Conservation (phyloP, 2,329 filamentous ascomycete genomes). For the Juglanconis juglandina region DNA sequence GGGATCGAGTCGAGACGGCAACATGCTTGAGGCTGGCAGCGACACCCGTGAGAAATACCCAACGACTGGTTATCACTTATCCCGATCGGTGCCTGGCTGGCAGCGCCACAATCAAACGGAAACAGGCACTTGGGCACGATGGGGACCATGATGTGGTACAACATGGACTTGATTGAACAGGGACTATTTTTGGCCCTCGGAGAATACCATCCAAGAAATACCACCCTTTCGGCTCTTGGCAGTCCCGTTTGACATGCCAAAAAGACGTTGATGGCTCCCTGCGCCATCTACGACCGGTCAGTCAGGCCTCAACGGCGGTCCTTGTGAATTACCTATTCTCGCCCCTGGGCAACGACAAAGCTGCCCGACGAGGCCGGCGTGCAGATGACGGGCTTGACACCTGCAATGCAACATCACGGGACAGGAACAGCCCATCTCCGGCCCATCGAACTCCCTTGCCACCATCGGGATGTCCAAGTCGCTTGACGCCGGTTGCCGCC, state of each 20-base stretch:
- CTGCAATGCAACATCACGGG: conserved; percentile 8
- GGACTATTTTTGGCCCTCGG: conserved; percentile 6
- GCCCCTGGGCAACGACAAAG: background rate
- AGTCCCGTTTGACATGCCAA: background rate
- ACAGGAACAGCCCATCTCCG: background rate
- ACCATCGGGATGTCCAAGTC: conserved; percentile 3
- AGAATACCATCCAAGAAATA: background rate
- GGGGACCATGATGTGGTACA: background rate
- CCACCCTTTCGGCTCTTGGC: background rate
- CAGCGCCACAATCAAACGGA: conserved; percentile 15
- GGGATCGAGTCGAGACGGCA: conserved; percentile 9
- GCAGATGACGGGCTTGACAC: conserved; percentile 10
- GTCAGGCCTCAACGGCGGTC: background rate
- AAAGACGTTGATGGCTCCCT: conserved; percentile 4
- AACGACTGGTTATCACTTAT: conserved; percentile 9
- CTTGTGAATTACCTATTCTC: background rate
- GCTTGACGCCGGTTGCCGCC: conserved; percentile 12
- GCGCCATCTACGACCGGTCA: conserved; percentile 5
- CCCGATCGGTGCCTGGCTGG: conserved; percentile 2
- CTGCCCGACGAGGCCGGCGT: conserved; percentile 4
- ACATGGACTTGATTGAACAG: background rate
- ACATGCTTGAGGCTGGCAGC: background rate
- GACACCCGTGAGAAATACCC: background rate
- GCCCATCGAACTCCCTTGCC: background rate
- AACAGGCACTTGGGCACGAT: conserved; percentile 5